Evolutionary conservation across 495 filamentous ascomycete genomes (phyloP).

Genomic region (Penicillium salamii): DNA sequence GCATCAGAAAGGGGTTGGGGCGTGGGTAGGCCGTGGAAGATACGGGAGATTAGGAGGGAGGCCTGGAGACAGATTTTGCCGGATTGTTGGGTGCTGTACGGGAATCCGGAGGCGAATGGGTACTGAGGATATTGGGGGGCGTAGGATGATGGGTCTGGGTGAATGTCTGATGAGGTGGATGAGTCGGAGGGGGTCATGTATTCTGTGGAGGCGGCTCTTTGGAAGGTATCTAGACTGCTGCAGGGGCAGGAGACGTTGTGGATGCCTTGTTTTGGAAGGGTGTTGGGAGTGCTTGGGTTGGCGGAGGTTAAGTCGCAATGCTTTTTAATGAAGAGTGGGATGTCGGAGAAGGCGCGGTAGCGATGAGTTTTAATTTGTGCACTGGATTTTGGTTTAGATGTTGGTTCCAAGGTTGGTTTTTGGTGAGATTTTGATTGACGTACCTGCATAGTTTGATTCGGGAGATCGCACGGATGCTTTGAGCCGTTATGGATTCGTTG

Average conservation of each 20-base stretch:
- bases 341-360: conserved; percentile 58
- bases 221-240: conserved; percentile 32
- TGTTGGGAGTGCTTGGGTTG: conserved; percentile 13
- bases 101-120: conserved; percentile 39
- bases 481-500: conserved; percentile 45
- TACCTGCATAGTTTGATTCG: conserved; percentile 59
- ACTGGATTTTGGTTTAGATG: conserved; percentile 24
- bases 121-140: conserved; percentile 27
- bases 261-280: conserved; percentile 19
- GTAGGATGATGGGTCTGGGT: conserved; percentile 28
- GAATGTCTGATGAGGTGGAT: conserved; percentile 37
- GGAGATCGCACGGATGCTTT: conserved; percentile 52
- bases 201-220: conserved; percentile 33
- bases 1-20: conserved; percentile 39
- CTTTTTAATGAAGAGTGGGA: conserved; percentile 56
- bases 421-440: neutral
- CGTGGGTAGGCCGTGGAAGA: conserved; percentile 49
- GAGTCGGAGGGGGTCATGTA: conserved; percentile 38
- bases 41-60: conserved; percentile 48
- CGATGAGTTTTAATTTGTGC: conserved; percentile 61
- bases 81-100: conserved; percentile 52
- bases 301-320: conserved; percentile 54
- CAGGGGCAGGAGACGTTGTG: conserved; percentile 33
- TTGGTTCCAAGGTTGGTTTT: conserved; percentile 3
- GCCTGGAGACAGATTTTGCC: conserved; percentile 53